Base-by-base conservation (phyloP, 768 basidiomycete genomes). In the Xerocomellus intermedius region DNA sequence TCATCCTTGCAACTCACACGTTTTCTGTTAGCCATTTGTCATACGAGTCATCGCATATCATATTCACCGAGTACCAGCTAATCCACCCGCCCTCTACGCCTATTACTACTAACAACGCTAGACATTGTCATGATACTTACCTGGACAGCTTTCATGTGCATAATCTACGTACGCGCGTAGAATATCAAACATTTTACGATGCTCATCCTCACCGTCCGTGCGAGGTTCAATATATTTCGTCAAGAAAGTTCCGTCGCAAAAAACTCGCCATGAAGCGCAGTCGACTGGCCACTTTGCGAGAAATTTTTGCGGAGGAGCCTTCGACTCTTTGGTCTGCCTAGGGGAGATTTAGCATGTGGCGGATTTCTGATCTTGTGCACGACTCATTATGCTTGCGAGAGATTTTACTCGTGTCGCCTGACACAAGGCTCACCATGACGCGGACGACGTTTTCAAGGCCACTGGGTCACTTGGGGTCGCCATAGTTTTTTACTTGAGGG, bases 71-170 rank as follows among this genome's bases (percentile, higher is more conserved):
- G 39, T 17, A 51, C 36, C 46, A 49, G 8, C 51, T 64, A 67
- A 64, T 61, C 46, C 28, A 48, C 48, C 42, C 28, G 8, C 41
- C 42, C 39, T 47, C 35, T 26, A 46, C 36, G 32, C 22, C n/a
- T 42, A 54, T 32, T 55, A 48, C 44, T 56, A 39, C 44, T 56
- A 39, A 55, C 51, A 33, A 42, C 17, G 50, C 60, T 21, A 46
- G 42, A 43, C 46, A 48, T 52, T 52, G 50, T 67, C 33, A 41
- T 39, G 51, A 55, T 61, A 55, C 50, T 32, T 44, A 50, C 21
- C 12, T 37, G 28, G 44, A 33, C 54, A 50, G 28, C 37, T 48
- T 61, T 56, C 55, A 52, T 67, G 62, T 64, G 55, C 52, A 66
- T 66, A 64, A 52, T 50, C 33, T 38, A 50, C 44, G 32, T 55